These are phyloP conservation scores for Tolypocladium amazonense DNA, from an alignment of 2,329 filamentous ascomycete species.

Conservation along the genomic window DNA sequence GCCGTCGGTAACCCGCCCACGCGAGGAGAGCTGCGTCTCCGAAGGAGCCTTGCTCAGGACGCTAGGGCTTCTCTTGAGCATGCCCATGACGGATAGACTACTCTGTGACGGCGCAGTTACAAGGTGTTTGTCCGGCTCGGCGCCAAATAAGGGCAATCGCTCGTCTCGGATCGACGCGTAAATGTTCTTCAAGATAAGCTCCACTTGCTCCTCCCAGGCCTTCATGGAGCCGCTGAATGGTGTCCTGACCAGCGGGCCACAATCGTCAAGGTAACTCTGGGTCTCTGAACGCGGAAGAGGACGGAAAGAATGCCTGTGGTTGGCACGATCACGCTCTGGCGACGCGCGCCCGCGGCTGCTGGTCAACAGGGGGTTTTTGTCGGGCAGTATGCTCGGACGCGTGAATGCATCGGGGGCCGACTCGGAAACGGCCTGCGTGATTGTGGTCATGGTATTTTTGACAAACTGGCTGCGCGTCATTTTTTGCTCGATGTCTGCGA, in stretches of 20 bases:
- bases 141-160: conserved; percentile 76
- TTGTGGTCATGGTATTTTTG: conserved; percentile 90
- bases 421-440: conserved; percentile 65
- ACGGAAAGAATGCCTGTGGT: conserved; percentile 38
- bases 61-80: conserved; percentile 79
- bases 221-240: conserved; percentile 66
- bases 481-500: conserved; percentile 90
- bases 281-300: conserved; percentile 36
- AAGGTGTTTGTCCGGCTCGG: conserved; percentile 35
- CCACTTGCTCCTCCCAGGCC: conserved; percentile 82
- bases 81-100: conserved; percentile 62
- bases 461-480: conserved; percentile 95
- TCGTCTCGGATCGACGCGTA: conserved; percentile 84
- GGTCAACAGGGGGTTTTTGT: conserved; percentile 22
- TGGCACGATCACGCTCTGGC: conserved; percentile 26
- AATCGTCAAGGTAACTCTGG: conserved; percentile 38
- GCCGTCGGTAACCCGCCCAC: conserved; percentile 59
- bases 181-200: conserved; percentile 83
- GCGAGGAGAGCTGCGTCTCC: conserved; percentile 58
- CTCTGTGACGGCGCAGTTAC: conserved; percentile 35
- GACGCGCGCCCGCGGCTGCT: conserved; percentile 22
- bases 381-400: conserved; percentile 43
- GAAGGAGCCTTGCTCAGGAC: conserved; percentile 90
- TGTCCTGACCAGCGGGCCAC: conserved; percentile 67
- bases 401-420: conserved; percentile 58